phyloP scores from a whole-genome alignment of 1,284 basidiomycete species.

The Pseudozyma sp. region DNA sequence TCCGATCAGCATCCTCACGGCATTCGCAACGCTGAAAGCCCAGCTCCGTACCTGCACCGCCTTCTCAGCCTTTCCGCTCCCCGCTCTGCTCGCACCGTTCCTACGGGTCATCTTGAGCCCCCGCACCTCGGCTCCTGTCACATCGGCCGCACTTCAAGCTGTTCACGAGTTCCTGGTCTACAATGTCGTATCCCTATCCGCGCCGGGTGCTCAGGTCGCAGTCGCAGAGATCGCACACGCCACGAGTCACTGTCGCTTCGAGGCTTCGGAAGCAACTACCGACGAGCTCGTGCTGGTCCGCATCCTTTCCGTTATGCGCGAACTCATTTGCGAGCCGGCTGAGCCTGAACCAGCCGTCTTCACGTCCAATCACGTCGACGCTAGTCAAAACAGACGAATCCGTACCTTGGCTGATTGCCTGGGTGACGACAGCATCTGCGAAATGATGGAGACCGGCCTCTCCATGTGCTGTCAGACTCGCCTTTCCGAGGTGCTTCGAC shows the following conservation, averaged over 20 bases:
- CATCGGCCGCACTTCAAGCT: slow-evolving; percentile 85
- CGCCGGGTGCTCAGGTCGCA: slow-evolving; percentile 70
- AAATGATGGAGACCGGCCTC: slow-evolving; percentile 96
- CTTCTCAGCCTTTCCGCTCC: slow-evolving; percentile 54
- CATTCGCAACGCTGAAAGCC: slow-evolving; percentile 87
- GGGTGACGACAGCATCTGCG: slow-evolving; percentile 92
- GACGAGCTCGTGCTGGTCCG: slow-evolving; percentile 95
- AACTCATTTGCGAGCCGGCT: slow-evolving; percentile 76
- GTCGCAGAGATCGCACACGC: slow-evolving; percentile 87
- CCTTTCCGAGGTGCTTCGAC: slow-evolving; percentile 86
- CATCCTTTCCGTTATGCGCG: slow-evolving; percentile 89
- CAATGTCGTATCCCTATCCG: slow-evolving; percentile 75
- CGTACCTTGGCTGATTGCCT: slow-evolving; percentile 58
- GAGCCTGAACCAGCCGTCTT: neutral
- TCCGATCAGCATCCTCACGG: slow-evolving; percentile 77
- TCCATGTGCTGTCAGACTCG: slow-evolving; percentile 98
- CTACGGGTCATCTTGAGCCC: slow-evolving; percentile 91
- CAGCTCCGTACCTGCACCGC: slow-evolving; percentile 70
- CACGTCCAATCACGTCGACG: neutral
- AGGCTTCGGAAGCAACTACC: slow-evolving; percentile 83
- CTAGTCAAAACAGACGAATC: slow-evolving; percentile 2
- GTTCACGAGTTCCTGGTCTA: slow-evolving; percentile 87
- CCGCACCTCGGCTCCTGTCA: slow-evolving; percentile 92
- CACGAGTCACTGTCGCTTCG: slow-evolving; percentile 95
- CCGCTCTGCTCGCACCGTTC: slow-evolving; percentile 72